A percentile compares a stretch with the other conserved stretches of the same genome.
Evolutionary conservation across 2,329 filamentous ascomycete genomes (phyloP).

Genomic region (Metarhizium brunneum): DNA sequence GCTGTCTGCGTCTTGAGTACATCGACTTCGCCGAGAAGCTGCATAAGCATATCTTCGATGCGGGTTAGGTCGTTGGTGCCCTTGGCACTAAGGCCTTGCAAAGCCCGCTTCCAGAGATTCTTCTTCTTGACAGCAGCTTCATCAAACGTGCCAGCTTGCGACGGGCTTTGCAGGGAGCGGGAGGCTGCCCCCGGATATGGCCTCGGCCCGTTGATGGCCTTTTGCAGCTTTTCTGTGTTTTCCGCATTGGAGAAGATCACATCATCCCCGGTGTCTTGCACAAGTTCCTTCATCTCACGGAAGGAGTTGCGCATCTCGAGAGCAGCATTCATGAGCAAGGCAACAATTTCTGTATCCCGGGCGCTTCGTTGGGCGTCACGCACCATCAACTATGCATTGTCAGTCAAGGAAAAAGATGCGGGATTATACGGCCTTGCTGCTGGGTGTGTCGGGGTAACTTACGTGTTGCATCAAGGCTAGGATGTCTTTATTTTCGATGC

Average conservation of each 20-base stretch:
- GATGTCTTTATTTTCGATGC: conserved; percentile 93
- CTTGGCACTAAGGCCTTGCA: conserved; percentile 82
- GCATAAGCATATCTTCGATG: conserved; percentile 87
- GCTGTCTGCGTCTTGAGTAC: conserved; percentile 58
- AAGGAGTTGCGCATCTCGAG: conserved; percentile 97
- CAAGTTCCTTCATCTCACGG: conserved; percentile 87
- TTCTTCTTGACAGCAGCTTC: conserved; percentile 68
- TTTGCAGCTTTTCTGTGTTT: conserved; percentile 78
- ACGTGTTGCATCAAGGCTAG: conserved; percentile 95
- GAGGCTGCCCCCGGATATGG: conserved; percentile 63
- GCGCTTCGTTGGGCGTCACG: conserved; percentile 94
- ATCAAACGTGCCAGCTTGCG: conserved; percentile 45
- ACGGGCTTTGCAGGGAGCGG: conserved; percentile 48
- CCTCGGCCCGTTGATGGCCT: conserved; percentile 74
- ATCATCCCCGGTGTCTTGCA: conserved; percentile 75
- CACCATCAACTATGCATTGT: conserved; percentile 62
- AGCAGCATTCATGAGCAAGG: conserved; percentile 85
- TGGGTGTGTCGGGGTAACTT: conserved; percentile 24
- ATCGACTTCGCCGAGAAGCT: conserved; percentile 87
- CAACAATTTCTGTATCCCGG: conserved; percentile 89
- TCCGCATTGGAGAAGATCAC: conserved; percentile 81
- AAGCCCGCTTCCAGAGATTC: conserved; percentile 87
- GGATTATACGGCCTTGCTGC: too few species aligned
- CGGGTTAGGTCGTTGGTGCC: conserved; percentile 79
- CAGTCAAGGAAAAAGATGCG: conserved; percentile 11